Conservation (phyloP, 768 basidiomycete species). For the Fomitopsis serialis region DNA sequence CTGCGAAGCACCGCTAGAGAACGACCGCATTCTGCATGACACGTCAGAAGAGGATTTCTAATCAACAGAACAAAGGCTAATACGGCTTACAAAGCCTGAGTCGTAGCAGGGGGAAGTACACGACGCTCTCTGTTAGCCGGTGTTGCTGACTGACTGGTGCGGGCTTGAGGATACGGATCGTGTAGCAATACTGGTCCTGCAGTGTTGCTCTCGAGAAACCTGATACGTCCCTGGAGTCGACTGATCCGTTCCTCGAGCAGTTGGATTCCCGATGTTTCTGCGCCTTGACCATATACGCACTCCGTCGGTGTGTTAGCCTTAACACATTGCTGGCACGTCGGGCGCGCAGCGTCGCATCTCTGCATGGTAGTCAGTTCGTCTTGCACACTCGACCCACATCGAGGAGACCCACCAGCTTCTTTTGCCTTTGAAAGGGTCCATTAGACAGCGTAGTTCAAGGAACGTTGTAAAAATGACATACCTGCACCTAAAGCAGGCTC, state of each 20-base stretch:
- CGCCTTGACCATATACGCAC: conserved; percentile 65
- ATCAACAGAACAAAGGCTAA: too few relatives aligned
- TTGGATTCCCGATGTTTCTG: conserved; percentile 45
- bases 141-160: not conserved
- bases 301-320: conserved; percentile 55
- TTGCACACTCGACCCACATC: not conserved
- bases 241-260: conserved; percentile 54
- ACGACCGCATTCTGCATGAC: conserved; percentile 13
- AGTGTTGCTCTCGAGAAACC: conserved; percentile 14
- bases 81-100: not conserved
- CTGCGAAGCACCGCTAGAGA: conserved; percentile 49
- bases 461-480: conserved; percentile 23
- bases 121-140: not conserved
- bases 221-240: conserved; percentile 48
- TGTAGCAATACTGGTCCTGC: conserved; percentile 17
- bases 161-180: conserved; percentile 16
- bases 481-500: conserved; percentile 50
- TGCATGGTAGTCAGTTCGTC: conserved; percentile 14
- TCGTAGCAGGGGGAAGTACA: not conserved
- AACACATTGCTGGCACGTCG: conserved; percentile 59
- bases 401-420: conserved; percentile 39
- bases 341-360: conserved; percentile 66
- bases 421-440: conserved; percentile 29
- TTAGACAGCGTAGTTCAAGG: not conserved
- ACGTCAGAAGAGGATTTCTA: too few relatives aligned